A percentile compares a stretch with the other conserved stretches of the same genome.
Evolutionary conservation across 2,329 filamentous ascomycete species (phyloP).

Genomic region (Aphanocladium album): DNA sequence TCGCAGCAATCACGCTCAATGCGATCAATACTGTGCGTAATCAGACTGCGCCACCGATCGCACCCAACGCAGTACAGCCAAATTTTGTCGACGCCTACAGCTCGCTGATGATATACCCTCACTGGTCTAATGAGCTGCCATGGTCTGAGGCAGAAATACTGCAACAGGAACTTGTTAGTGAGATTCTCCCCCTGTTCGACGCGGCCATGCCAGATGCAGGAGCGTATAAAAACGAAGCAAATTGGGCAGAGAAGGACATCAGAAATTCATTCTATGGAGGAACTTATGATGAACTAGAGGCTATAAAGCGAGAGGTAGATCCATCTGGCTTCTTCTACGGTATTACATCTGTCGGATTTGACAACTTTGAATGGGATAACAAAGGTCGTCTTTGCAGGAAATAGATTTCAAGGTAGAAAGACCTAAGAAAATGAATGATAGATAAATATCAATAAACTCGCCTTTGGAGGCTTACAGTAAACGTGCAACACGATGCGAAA

Average conservation of each 20-base stretch:
- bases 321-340: conserved; percentile 39
- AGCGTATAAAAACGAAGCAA: not conserved
- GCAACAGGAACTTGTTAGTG: not conserved
- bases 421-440: not conserved
- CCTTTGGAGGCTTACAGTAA: no score
- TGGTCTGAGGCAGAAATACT: not conserved
- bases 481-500: no score
- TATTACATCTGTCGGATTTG: conserved; percentile 40
- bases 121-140: not conserved
- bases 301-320: conserved; percentile 44
- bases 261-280: not conserved
- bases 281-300: not conserved
- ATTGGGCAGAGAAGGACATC: not conserved
- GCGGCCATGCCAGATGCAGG: not conserved
- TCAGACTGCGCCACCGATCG: not conserved
- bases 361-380: conserved; percentile 35
- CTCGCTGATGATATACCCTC: not conserved
- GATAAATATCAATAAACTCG: no score
- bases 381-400: conserved; percentile 2
- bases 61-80: not conserved
- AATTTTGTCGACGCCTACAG: not conserved
- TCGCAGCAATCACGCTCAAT: not conserved
- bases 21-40: not conserved
- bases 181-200: not conserved
- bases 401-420: not conserved